Conservation (phyloP, 805 yeast species). For the Candida succiphila region DNA sequence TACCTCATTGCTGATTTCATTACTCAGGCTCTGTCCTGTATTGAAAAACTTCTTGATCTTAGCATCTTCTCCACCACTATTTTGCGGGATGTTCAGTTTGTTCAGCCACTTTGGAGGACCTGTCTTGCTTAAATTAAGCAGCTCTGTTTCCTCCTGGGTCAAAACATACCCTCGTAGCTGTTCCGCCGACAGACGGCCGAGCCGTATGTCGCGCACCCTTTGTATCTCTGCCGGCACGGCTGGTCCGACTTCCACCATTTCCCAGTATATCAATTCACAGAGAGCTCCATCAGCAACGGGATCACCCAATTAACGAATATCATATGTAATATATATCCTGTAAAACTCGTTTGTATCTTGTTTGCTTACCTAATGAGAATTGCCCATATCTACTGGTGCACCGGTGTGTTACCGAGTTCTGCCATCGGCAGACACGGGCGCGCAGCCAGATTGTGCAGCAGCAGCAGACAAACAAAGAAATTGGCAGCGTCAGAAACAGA, state of each 20-base stretch:
- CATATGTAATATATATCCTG: no score
- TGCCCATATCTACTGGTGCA: no score
- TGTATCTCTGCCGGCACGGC: slow-evolving; percentile 14
- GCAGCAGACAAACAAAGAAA: no score
- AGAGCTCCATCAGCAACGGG: neutral
- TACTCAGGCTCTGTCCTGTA: slow-evolving; percentile 13
- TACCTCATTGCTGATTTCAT: slow-evolving; percentile 16
- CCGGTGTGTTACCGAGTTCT: no score
- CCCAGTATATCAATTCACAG: neutral
- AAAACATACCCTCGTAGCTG: slow-evolving; percentile 1
- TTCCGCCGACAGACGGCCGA: slow-evolving; percentile 4
- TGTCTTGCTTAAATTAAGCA: neutral
- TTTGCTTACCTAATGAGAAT: no score
- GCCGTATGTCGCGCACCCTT: slow-evolving; percentile 7
- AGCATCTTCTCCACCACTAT: neutral
- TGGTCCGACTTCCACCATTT: slow-evolving; percentile 11
- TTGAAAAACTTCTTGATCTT: slow-evolving; percentile 12
- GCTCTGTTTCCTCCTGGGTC: neutral
- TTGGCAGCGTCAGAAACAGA: no score
- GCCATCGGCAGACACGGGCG: no score
- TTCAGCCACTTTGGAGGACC: neutral
- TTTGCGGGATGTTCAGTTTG: neutral
- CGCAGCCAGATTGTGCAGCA: no score
- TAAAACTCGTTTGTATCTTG: no score
- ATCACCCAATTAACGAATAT: no score